Evolutionary conservation across 208 protist genomes (phyloP).

Genomic region (Polymyxa betae): DNA sequence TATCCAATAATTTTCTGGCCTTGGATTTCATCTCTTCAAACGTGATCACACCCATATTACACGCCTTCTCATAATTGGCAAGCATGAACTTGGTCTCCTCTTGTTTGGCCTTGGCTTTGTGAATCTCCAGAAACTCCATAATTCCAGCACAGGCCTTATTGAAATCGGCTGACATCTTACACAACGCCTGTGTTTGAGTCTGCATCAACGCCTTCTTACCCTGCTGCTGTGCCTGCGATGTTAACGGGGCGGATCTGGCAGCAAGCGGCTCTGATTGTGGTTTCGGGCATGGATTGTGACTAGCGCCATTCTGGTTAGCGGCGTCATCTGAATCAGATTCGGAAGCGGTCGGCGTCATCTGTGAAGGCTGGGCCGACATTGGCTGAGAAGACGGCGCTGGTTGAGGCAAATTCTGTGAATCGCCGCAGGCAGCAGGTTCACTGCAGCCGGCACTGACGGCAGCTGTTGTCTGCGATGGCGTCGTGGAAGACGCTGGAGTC

Average conservation of each 20-base stretch:
- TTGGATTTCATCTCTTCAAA: background rate
- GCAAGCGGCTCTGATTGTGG: background rate
- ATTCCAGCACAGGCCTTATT: background rate
- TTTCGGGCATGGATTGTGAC: background rate
- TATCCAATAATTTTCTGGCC: background rate
- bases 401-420: background rate
- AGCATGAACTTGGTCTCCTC: background rate
- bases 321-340: background rate
- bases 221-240: background rate
- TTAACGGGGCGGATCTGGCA: background rate
- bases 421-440: no score
- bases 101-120: background rate
- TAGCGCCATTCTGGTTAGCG: background rate
- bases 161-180: background rate
- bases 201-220: background rate
- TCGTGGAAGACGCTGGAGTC: no score
- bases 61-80: background rate
- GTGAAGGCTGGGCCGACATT: background rate
- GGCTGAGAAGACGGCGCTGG: background rate
- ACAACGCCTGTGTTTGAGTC: background rate
- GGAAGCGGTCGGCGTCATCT: no score
- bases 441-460: no score
- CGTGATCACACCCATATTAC: background rate
- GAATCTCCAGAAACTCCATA: background rate
- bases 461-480: no score